Evolutionary conservation across 2,329 filamentous ascomycete species (phyloP).

Genomic region (Aspergillus alliaceus): DNA sequence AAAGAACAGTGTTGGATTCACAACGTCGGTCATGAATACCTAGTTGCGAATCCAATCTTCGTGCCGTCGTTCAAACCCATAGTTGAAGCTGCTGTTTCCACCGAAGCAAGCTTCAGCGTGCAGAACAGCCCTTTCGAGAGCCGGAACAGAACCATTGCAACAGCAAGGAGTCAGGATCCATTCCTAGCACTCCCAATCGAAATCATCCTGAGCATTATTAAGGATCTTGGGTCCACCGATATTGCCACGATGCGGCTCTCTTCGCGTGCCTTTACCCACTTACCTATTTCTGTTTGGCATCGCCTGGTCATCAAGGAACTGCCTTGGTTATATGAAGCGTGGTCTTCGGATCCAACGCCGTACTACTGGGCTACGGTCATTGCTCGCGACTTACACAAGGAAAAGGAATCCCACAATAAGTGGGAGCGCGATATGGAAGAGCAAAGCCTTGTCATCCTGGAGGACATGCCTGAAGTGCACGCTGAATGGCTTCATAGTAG

Average conservation of each 20-base stretch:
- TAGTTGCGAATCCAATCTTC: neutral
- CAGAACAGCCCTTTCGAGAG: neutral
- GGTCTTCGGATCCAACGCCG: neutral
- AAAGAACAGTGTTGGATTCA: neutral
- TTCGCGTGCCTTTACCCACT: neutral
- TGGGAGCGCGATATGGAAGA: neutral
- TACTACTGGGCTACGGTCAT: neutral
- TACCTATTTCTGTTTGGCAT: neutral
- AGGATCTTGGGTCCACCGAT: neutral
- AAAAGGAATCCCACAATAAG: neutral
- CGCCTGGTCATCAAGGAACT: neutral
- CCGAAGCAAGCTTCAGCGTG: neutral
- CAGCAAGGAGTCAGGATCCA: neutral
- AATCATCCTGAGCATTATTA: neutral
- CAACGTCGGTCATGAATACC: neutral
- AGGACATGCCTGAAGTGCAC: neutral
- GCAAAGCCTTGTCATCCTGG: neutral
- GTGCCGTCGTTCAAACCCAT: neutral
- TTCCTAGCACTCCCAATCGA: neutral
- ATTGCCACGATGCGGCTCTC: neutral
- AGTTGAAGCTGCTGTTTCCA: neutral
- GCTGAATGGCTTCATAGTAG: neutral
- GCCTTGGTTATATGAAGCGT: neutral
- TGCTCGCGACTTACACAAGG: neutral
- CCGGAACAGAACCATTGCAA: neutral